Evolutionary conservation across 2,329 filamentous ascomycete genomes (phyloP).

Genomic region (Cadophora luteo-olivacea): DNA sequence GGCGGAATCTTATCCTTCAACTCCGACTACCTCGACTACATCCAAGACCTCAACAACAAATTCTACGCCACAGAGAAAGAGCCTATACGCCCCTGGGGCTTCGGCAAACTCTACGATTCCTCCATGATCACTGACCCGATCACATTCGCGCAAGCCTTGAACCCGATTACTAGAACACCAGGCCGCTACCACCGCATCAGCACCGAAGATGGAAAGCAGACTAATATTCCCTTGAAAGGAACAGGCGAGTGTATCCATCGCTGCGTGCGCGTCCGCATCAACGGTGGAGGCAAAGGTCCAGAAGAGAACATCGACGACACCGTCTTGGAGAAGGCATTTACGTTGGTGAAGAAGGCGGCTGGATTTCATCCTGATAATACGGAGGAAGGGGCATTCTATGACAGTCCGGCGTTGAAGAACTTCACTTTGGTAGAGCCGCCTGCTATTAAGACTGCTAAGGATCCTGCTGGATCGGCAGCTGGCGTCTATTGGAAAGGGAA

Average conservation of each 20-base stretch:
- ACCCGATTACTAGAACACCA: conserved; percentile 38
- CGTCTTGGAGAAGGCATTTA: conserved; percentile 21
- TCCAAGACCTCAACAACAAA: conserved; percentile 37
- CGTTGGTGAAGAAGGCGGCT: conserved; percentile 25
- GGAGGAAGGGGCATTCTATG: conserved; percentile 17
- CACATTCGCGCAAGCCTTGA: conserved; percentile 22
- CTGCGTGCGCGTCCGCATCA: conserved; percentile 40
- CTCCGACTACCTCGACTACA: conserved; percentile 39
- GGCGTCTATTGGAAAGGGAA: conserved; percentile 32
- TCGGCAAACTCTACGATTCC: conserved; percentile 44
- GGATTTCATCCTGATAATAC: conserved; percentile 17
- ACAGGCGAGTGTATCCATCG: conserved; percentile 46
- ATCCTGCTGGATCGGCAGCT: conserved; percentile 22
- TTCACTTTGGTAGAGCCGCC: conserved; percentile 26
- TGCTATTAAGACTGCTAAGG: conserved; percentile 24
- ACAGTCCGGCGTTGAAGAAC: conserved; percentile 28
- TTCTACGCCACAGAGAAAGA: conserved; percentile 30
- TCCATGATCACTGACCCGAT: conserved; percentile 27
- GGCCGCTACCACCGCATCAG: conserved; percentile 46
- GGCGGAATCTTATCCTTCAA: conserved; percentile 46
- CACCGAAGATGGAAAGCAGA: conserved; percentile 45
- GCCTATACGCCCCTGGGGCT: conserved; percentile 40
- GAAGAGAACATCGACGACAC: conserved; percentile 41
- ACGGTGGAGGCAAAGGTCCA: conserved; percentile 34
- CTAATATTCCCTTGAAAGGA: conserved; percentile 42